A percentile compares a stretch with the other conserved stretches of the same genome.
These are phyloP conservation scores for Alternaria sp. DNA, from an alignment of 2,329 filamentous ascomycete genomes.

Conservation along the genomic window DNA sequence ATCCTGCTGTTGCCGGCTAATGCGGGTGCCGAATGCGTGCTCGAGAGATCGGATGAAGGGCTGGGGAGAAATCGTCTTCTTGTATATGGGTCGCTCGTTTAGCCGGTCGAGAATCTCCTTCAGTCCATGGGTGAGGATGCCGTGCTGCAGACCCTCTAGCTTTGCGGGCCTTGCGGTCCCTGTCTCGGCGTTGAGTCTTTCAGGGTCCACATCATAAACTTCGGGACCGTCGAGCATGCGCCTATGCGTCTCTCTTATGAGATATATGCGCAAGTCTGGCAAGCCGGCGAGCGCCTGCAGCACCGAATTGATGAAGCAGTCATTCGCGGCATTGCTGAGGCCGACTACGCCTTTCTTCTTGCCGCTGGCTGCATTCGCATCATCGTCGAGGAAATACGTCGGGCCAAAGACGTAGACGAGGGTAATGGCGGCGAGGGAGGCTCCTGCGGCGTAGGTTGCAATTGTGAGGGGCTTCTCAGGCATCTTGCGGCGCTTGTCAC, in stretches of 20 bases:
- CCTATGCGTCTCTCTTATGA: slow-evolving; percentile 89
- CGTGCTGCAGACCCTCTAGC: slow-evolving; percentile 71
- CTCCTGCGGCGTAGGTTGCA: slow-evolving; percentile 92
- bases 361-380: slow-evolving; percentile 68
- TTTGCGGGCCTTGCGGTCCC: slow-evolving; percentile 54
- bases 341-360: slow-evolving; percentile 87
- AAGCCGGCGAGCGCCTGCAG: slow-evolving; percentile 91
- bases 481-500: slow-evolving; percentile 59
- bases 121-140: slow-evolving; percentile 81
- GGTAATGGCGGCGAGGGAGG: slow-evolving; percentile 91
- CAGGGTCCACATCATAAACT: slow-evolving; percentile 71
- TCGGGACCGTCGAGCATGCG: slow-evolving; percentile 78
- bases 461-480: slow-evolving; percentile 82
- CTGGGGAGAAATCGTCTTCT: slow-evolving; percentile 90
- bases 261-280: slow-evolving; percentile 84
- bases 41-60: slow-evolving; percentile 85
- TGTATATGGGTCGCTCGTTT: slow-evolving; percentile 91
- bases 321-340: slow-evolving; percentile 86
- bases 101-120: slow-evolving; percentile 92
- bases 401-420: slow-evolving; percentile 97
- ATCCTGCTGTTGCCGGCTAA: slow-evolving; percentile 94
- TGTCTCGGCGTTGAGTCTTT: slow-evolving; percentile 51
- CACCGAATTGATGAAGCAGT: slow-evolving; percentile 84
- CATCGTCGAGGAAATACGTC: slow-evolving; percentile 93
- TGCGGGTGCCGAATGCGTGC: slow-evolving; percentile 83